Conservation (phyloP, 805 yeast genomes). For the Metschnikowia santaceciliae region DNA sequence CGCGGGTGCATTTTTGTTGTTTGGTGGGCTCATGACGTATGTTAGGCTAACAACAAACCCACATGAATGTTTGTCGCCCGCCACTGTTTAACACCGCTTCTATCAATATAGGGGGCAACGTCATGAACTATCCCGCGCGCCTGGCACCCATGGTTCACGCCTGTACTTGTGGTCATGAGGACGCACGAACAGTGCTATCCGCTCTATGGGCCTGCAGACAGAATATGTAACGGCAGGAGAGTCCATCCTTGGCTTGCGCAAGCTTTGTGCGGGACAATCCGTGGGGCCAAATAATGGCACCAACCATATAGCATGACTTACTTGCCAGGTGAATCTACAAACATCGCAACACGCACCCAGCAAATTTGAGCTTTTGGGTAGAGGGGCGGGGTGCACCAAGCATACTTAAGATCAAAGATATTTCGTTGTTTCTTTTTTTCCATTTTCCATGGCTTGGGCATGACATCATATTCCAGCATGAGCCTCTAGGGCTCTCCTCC, state of each 20-base stretch:
- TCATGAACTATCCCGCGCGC: slow-evolving; percentile 1
- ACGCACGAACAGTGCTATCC: background rate
- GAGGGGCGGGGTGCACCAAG: no score
- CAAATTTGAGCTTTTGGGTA: background rate
- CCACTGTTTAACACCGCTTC: background rate
- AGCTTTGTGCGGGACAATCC: background rate
- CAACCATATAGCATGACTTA: background rate
- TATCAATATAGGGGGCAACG: background rate
- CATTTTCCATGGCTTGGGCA: no score
- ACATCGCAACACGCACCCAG: background rate
- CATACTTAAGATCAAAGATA: no score
- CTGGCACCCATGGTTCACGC: background rate
- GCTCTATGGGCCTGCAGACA: background rate
- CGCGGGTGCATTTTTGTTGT: background rate
- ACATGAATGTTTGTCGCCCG: background rate
- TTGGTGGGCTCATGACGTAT: background rate
- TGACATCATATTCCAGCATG: background rate
- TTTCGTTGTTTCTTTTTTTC: no score
- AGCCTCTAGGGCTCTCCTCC: background rate
- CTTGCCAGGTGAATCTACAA: background rate
- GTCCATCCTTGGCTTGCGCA: background rate
- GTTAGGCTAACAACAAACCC: background rate
- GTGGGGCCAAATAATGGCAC: background rate
- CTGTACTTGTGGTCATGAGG: background rate
- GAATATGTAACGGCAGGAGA: background rate